Evolutionary conservation across 129 eudicot species (phyloP), one percentile per base, ranked within the genome.

Genomic region (Heracleum sosnowskyi): DNA sequence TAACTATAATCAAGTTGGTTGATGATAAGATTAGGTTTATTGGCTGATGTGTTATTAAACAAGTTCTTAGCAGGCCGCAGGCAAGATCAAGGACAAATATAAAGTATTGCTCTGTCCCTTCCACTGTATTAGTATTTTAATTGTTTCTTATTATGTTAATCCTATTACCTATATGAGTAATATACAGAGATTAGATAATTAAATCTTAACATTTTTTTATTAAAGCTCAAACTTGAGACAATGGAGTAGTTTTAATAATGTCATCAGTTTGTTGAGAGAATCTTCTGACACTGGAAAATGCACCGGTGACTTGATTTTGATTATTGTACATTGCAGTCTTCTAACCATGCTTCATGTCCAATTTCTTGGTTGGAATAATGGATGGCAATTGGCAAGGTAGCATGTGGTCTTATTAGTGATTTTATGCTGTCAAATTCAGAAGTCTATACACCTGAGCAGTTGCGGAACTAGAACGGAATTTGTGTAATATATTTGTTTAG

Each of bases 11-110:
- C 73, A 16, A 68, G 26, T 31, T 68, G 73, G 73, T 13, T 29
- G 39, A 69, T 35, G 74, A 69, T 69, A 69, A 69, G 44, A 69
- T 35, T 69, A 69, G 74, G 74, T 69, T 69, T 60, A 60, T 18
- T 22, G 41, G 44, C 41, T 5, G 40, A 20, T 69, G 74, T 69
- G 42, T 69, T 18, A 22, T 33, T 69, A 37, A 69, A 69, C 74
- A 69, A 69, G 26, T 35, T 22, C 44, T 17, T 26, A 60, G 16
- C 68, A n/a, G 68, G 33, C 68, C 68, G 33, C 68, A 60, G n/a
- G 44, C 26, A 35, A 29, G 26, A 37, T 33, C 26, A 69, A 35
- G 1, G 18, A 12, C 3, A 66, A 66, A 16, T 28, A 60, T 60
- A 60, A 60, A 60, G 68, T 11, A 60, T n/a, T 10, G 16, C 34